Base-by-base conservation (phyloP, 768 basidiomycete species). In the Tylopilus felleus region DNA sequence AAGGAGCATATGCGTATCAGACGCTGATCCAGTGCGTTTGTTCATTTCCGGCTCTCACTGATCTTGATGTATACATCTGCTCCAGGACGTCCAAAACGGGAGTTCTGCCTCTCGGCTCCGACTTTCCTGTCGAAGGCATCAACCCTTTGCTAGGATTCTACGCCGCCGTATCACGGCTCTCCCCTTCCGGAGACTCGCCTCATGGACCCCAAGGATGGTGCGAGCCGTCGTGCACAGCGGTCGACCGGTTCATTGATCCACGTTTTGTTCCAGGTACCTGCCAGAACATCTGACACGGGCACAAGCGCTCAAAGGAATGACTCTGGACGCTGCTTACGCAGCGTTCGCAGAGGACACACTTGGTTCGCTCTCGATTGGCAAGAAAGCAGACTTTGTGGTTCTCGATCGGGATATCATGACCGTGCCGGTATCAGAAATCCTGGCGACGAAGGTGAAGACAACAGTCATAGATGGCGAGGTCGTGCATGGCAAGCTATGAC, bases 61-160 rank as follows among this genome's bases (percentile, higher is more conserved):
- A 43, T 23, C 22, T 4, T 4, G 28, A 35, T 28, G 2, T 6
- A 8, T n/a, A 48, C 4, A 21, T 41, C 35, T 36, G 1, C 27
- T n/a, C 35, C 51, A 86, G 82, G 55, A 68, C 69, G 4, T 86
- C 87, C 12, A 74, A 67, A 6, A 70, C 73, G n/a, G 70, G 77
- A 0, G 67, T 84, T 14, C 77, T 95, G 3, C 85, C 93, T 0
- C 77, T 98, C 2, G 95, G 96, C 3, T 92, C 93, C 3, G 95
- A 98, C 68, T 97, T 98, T 70, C 96, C 96, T 0, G 85, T 98
- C 4, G 95, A 98, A 69, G 80, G 83, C 10, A 86, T 96, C 49
- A 91, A 96, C 64, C 95, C 96, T 0, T 73, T 98, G 31, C 74
- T 88, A 4, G 92, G 91, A 0, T 95, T 97, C 71, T 93, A 94